Evolutionary conservation across 257 asterid species (phyloP).

Genomic region (Galeopsis tetrahit): DNA sequence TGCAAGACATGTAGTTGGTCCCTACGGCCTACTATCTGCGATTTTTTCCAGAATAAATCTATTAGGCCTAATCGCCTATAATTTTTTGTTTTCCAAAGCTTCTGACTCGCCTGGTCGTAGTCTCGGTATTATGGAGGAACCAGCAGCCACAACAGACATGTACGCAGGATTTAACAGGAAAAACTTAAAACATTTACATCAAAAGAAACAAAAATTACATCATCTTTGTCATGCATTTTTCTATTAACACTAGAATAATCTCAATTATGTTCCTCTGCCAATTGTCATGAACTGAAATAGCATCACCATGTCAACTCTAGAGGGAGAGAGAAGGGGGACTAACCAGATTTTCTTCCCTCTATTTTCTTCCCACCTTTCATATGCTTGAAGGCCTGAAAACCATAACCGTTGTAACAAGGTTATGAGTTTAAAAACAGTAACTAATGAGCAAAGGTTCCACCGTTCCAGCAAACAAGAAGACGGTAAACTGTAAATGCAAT

Average conservation of each 20-base stretch:
- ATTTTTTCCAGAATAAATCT: not conserved
- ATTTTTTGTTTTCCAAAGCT: conserved; percentile 8
- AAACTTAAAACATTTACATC: not conserved
- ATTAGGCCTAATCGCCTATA: not conserved
- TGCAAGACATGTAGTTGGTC: conserved; percentile 15
- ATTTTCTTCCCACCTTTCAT: conserved; percentile 36
- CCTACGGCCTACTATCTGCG: not conserved
- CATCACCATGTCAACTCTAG: not conserved
- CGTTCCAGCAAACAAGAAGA: conserved; percentile 19
- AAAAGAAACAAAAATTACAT: not conserved
- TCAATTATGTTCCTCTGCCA: conserved; percentile 15
- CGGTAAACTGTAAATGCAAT: not conserved
- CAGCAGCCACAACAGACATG: not conserved
- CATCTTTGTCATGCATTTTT: not conserved
- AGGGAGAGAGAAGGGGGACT: conserved; percentile 26
- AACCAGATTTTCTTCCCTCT: conserved; percentile 44
- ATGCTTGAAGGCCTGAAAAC: conserved; percentile 37
- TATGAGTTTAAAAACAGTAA: conserved; percentile 6
- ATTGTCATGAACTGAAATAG: conserved; percentile 21
- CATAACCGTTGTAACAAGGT: conserved; percentile 23
- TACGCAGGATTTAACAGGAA: not conserved
- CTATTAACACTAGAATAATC: not conserved
- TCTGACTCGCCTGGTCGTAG: conserved; percentile 9
- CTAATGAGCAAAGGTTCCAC: conserved; percentile 6
- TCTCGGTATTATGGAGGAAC: conserved; percentile 5